These are phyloP conservation scores for Triticum urartu DNA, from an alignment of 176 grass and related monocot genomes.

Conservation along the genomic window DNA sequence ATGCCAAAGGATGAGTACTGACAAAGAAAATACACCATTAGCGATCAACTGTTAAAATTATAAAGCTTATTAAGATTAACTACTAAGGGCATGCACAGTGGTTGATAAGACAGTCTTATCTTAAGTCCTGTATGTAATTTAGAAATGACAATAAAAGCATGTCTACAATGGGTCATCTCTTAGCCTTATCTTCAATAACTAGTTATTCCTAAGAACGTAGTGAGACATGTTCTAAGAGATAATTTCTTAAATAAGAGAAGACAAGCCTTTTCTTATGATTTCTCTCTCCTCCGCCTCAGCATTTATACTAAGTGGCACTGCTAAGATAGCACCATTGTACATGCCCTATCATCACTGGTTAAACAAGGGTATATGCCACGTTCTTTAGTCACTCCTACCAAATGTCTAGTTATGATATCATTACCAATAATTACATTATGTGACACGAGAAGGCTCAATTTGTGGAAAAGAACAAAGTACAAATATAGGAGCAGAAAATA, in stretches of 20 bases:
- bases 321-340: no score
- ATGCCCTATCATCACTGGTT: neutral
- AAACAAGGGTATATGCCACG: neutral
- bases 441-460: neutral
- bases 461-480: neutral
- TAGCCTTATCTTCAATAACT: no score
- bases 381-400: neutral
- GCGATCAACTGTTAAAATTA: slow-evolving; percentile 7
- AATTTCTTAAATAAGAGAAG: no score
- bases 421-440: neutral
- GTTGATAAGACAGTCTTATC: no score
- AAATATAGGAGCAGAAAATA: neutral
- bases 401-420: slow-evolving; percentile 1
- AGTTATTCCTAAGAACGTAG: no score
- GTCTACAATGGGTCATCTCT: no score
- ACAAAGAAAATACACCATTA: slow-evolving; percentile 16
- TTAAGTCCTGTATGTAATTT: no score
- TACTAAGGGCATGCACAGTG: neutral
- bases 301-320: no score
- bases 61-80: neutral
- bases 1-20: neutral
- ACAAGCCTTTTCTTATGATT: no score
- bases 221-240: no score
- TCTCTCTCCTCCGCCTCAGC: no score
- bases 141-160: no score